Evolutionary conservation across 768 basidiomycete species (phyloP), one percentile per base, ranked within the genome.

Genomic region (Aureoboletus auriporus): DNA sequence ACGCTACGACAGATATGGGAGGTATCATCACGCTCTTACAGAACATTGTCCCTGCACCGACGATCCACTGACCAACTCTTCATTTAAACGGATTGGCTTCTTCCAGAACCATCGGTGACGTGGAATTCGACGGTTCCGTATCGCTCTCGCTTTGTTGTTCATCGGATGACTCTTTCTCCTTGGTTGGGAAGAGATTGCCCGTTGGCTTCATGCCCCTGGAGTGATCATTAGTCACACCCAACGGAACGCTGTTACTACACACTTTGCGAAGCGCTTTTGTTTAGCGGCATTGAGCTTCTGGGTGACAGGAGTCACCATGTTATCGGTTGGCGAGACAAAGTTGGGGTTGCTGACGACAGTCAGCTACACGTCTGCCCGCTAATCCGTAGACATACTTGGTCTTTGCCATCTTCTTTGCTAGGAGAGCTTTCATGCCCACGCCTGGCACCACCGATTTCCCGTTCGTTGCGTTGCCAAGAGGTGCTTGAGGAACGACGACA

Each of bases 191-290:
- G 6, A 89, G 75, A 46, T 76, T 72, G 2, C 80, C 67, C 56
- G 71, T 75, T 30, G 85, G 82, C 61, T 83, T 84, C 8, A 75
- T 66, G 11, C 77, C 79, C 64, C 85, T 87, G 58, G 10, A 16
- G 8, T 35, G 40, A 3, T 28, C 13, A 39, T 56, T 35, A 57
- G 39, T 5, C 26, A 44, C 33, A 37, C 31, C 44, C 47, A 16
- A 52, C 46, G n/a, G 42, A 42, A 42, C 23, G 17, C 47, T 12
- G 23, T 46, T 4, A 34, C 38, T 29, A 73, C 84, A 33, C 55
- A 95, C 95, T 92, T 96, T 50, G 68, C 73, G 64, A 96, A 98
- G 61, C 91, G 92, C 69, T 92, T 91, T 77, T 95, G 93, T 78
- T 83, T 94, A 4, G 87, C 86, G 14, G 88, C 89, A 42, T 76